Evolutionary conservation across 257 asterid genomes (phyloP).

Genomic region (Ligustrum vulgare): DNA sequence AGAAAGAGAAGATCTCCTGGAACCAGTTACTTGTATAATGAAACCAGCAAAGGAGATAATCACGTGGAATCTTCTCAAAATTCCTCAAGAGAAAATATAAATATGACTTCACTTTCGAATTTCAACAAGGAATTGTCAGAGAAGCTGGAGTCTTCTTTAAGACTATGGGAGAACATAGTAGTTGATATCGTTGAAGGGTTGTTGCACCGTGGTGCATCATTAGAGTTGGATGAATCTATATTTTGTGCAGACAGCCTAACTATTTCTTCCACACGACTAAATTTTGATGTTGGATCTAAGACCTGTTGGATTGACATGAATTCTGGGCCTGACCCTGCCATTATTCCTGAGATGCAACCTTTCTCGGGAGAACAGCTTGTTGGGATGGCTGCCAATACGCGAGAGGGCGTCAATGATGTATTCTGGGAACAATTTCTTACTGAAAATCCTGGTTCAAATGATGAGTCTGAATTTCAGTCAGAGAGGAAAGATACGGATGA

Average conservation of each 20-base stretch:
- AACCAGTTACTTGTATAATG: slow-evolving; percentile 43
- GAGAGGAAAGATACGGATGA: slow-evolving; percentile 29
- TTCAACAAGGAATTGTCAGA: slow-evolving; percentile 50
- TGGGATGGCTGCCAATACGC: slow-evolving; percentile 34
- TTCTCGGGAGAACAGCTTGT: slow-evolving; percentile 39
- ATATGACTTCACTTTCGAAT: slow-evolving; percentile 41
- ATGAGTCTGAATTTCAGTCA: not conserved
- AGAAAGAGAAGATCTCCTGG: slow-evolving; percentile 75
- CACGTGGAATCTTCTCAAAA: slow-evolving; percentile 39
- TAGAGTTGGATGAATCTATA: slow-evolving; percentile 50
- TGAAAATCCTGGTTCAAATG: slow-evolving; percentile 77
- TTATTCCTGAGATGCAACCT: slow-evolving; percentile 27
- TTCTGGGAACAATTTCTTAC: slow-evolving; percentile 97
- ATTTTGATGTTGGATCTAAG: slow-evolving; percentile 36
- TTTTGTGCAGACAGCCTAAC: slow-evolving; percentile 49
- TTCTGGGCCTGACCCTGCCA: slow-evolving; percentile 49
- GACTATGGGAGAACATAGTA: slow-evolving; percentile 61
- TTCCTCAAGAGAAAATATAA: slow-evolving; percentile 34
- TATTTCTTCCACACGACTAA: slow-evolving; percentile 56
- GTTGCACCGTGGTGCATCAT: slow-evolving; percentile 36
- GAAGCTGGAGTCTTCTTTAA: slow-evolving; percentile 59
- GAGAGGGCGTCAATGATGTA: slow-evolving; percentile 77
- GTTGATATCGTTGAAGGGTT: slow-evolving; percentile 43
- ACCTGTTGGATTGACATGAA: slow-evolving; percentile 65
- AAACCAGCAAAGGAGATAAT: slow-evolving; percentile 37